Base-by-base conservation (phyloP, 2,329 filamentous ascomycete genomes). In the Cadophora sp. region DNA sequence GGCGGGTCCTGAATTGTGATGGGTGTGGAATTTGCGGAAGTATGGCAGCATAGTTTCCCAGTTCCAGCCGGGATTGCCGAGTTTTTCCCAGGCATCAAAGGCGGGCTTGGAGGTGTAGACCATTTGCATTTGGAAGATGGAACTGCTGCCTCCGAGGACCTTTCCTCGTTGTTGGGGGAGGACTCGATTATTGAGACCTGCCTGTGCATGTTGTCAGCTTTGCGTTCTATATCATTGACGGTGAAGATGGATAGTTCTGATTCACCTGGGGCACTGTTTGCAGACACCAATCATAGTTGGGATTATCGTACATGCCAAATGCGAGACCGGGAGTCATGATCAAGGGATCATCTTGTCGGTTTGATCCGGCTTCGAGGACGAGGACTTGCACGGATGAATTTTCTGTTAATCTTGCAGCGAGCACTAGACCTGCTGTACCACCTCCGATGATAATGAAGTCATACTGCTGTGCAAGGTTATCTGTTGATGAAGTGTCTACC, bases 371-470 rank as follows among this genome's bases (percentile, higher is more conserved):
- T 70, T 85, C 83, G 65, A 85, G 73, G 27, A 85, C 72, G 8
- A 85, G 79, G 27, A 85, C 72, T 16, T 76, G 78, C 40, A 83
- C 82, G 3, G 83, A 79, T 9, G 80, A 77, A 51, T 82, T 82
- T 73, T 86, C 82, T 1, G 84, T 82, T 7, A 87, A 80, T 29
- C 85, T 83, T 19, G 81, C 80, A 16, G 84, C 85, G 27, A 87
- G 79, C 6, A 79, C 79, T 64, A 79, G 79, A n/a, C 83, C 83
- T 24, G 83, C 81, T 4, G 83, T 85, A 37, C 83, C 82, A 56
- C 80, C 79, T 16, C 64, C 64, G 2, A 66, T 34, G 24, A 64
- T 63, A 11, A 69, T 58, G 22, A 66, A 66, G 34, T 69, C 64
- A 24, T 62, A 62, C 14, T 31, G 16, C 6, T 48, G 16, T 5